Evolutionary conservation across 2,329 filamentous ascomycete species (phyloP), one percentile per base, ranked within the genome.

Genomic region (Thielaviopsis punctulata): DNA sequence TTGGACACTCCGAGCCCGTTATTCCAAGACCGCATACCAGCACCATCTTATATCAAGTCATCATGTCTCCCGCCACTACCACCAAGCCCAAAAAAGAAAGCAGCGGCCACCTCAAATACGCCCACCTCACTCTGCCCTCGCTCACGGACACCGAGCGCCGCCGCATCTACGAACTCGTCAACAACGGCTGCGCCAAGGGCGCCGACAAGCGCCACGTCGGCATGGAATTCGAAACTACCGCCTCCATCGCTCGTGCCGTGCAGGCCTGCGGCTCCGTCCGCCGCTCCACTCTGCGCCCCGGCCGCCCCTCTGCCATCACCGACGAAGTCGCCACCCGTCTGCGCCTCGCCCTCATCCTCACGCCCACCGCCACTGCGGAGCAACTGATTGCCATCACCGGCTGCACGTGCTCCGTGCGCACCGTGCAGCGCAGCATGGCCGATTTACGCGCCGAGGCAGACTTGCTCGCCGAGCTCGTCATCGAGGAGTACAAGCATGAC

Each of bases 321-420:
- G 53, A 55, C 24, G 53, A 55, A 18, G 27, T 47, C n/a, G 53
- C 45, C 22, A 52, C 53, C 3, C 45, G 49, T 6, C 44, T 55
- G 18, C 49, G 53, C 3, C 46, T 55, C 8, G 53, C 53, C 15
- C 47, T 55, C 24, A 52, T 55, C 24, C 33, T 55, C 19, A 46
- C 50, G 10, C 53, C 53, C 19, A 55, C 53, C 10, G 53, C 53
- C 13, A 55, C 53, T 15, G 53, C 53, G 18, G 53, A 55, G 27
- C 53, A 55, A 22, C 18, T 55, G n/a, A 55, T 55, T 25, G 46
- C 39, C n/a, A 45, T 48, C 25, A 52, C 53, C 4, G 46, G 49
- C n/a, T 55, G 53, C 24, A 49, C 53, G 7, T 55, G 53, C 23
- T 55, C 53, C 8, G 46, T 52, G 39, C 49, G 53, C 21, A 55